These are phyloP conservation scores for Lactuca saligna DNA, from an alignment of 129 eudicot species.

Conservation along the genomic window DNA sequence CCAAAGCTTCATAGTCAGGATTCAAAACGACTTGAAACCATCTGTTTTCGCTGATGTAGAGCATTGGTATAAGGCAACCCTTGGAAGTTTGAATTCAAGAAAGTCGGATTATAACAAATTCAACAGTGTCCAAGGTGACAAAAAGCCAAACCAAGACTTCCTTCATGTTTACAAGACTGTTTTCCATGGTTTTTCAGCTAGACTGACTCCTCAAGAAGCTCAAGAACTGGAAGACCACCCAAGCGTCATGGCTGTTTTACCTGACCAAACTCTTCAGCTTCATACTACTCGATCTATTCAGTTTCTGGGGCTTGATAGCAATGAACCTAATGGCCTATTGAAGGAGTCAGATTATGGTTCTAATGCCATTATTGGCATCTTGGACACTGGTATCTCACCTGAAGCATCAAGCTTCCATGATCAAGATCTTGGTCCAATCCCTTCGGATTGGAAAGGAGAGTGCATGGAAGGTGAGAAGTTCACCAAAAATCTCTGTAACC, in stretches of 20 bases:
- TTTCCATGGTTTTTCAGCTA: conserved; percentile 84
- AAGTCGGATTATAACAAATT: conserved; percentile 17
- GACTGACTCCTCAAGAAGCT: conserved; percentile 60
- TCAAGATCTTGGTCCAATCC: conserved; percentile 63
- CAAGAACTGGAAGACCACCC: conserved; percentile 37
- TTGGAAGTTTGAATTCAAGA: conserved; percentile 41
- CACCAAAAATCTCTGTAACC: conserved; percentile 51
- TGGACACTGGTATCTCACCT: conserved; percentile 91
- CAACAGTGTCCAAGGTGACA: background rate
- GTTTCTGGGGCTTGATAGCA: conserved; percentile 55
- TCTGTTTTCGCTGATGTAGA: conserved; percentile 56
- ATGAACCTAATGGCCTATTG: conserved; percentile 29
- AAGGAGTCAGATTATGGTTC: conserved; percentile 74
- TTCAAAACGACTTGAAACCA: conserved; percentile 68
- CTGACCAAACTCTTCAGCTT: conserved; percentile 54
- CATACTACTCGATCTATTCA: conserved; percentile 71
- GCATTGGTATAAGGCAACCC: conserved; percentile 72
- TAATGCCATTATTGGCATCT: conserved; percentile 61
- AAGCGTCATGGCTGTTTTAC: conserved; percentile 54
- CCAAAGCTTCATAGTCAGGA: conserved; percentile 59
- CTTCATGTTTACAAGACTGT: conserved; percentile 71
- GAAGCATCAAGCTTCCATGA: conserved; percentile 79
- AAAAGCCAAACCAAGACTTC: conserved; percentile 25
- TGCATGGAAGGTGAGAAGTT: conserved; percentile 68
- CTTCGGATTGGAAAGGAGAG: conserved; percentile 82